Evolutionary conservation across 768 basidiomycete species (phyloP).

Genomic region (Leccinum disarticulatum): DNA sequence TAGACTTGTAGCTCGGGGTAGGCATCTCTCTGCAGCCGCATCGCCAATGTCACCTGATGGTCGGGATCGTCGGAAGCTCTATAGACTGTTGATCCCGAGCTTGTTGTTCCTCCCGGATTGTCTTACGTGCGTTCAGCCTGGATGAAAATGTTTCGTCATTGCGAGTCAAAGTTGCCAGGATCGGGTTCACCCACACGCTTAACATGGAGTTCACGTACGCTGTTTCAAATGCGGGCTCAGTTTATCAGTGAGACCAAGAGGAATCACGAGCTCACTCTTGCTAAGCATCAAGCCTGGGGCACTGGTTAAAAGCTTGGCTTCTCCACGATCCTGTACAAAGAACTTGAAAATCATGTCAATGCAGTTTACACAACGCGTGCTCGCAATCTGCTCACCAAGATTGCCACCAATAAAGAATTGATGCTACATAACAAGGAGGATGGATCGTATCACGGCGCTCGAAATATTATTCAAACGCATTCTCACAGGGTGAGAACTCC

Average conservation of each 20-base stretch:
- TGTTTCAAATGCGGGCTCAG: not conserved
- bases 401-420: conserved; percentile 8
- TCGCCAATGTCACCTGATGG: not conserved
- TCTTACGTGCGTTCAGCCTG: conserved; percentile 19
- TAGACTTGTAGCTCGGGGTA: no score
- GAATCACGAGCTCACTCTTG: conserved; percentile 12
- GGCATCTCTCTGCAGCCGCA: not conserved
- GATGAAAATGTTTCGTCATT: not conserved
- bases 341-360: conserved; percentile 14
- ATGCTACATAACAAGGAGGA: conserved; percentile 3
- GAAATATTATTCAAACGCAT: not conserved
- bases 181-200: conserved; percentile 17
- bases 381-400: conserved; percentile 9
- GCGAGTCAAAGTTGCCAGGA: not conserved
- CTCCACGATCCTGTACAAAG: conserved; percentile 6
- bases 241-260: not conserved
- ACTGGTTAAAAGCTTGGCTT: conserved; percentile 5
- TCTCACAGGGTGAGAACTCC: conserved; percentile 20
- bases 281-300: conserved; percentile 12
- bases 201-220: conserved; percentile 27
- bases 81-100: not conserved
- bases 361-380: not conserved
- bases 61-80: not conserved
- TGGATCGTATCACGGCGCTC: not conserved
- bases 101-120: conserved; percentile 18